Conservation (phyloP, 306 rosid genomes). For the Lathyrus sativus region DNA sequence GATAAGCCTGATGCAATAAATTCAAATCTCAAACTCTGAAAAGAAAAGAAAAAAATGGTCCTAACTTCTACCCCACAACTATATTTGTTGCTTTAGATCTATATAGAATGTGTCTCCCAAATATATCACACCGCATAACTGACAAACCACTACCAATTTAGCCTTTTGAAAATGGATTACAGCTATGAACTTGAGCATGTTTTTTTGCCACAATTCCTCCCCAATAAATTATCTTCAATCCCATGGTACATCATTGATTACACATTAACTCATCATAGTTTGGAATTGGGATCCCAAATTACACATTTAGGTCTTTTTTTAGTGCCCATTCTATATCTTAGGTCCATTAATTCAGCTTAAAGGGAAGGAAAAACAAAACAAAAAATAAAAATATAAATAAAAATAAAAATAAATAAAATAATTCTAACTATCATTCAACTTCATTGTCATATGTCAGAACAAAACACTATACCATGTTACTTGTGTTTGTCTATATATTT, state of each 20-base stretch:
- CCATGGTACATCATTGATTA: slow-evolving; percentile 8
- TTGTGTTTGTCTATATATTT: background rate
- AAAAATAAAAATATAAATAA: too few relatives aligned
- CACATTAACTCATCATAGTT: background rate
- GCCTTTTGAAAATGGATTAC: slow-evolving; percentile 51
- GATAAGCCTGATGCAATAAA: slow-evolving; percentile 52
- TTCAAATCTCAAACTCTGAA: background rate
- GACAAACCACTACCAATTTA: slow-evolving; percentile 40
- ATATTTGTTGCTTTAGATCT: slow-evolving; percentile 7
- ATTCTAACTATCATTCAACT: background rate
- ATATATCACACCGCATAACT: background rate
- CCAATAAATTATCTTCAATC: slow-evolving; percentile 20
- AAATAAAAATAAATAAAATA: background rate
- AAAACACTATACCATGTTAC: background rate
- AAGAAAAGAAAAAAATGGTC: background rate
- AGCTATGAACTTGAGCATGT: slow-evolving; percentile 38
- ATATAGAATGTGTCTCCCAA: background rate
- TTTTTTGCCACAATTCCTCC: slow-evolving; percentile 24
- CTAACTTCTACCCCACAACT: slow-evolving; percentile 23
- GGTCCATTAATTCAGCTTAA: background rate
- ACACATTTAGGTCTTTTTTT: slow-evolving; percentile 21
- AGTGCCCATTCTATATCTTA: slow-evolving; percentile 30
- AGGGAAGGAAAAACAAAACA: background rate
- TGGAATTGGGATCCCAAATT: slow-evolving; percentile 44
- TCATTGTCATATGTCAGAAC: background rate